These are phyloP conservation scores for Cornus suecica DNA, from an alignment of 148 eudicot genomes.

Conservation along the genomic window DNA sequence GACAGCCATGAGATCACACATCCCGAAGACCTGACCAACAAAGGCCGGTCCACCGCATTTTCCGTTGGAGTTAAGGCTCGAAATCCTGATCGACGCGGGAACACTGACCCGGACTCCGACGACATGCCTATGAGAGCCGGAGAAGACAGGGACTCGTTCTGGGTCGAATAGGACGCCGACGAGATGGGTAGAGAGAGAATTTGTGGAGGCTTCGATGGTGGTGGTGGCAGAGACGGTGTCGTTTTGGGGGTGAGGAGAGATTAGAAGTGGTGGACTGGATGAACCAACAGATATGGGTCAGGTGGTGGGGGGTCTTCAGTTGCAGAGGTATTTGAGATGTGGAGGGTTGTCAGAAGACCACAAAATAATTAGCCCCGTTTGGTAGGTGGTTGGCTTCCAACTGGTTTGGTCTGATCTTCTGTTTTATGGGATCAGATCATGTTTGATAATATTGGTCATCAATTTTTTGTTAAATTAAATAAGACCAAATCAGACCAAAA, in stretches of 20 bases:
- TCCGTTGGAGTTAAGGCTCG: constrained; percentile 40
- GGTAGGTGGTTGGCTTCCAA: no score
- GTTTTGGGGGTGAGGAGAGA: constrained; percentile 23
- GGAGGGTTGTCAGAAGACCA: no score
- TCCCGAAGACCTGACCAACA: constrained; percentile 91
- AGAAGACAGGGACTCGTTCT: constrained; percentile 29
- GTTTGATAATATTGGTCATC: no score
- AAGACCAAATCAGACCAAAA: no score
- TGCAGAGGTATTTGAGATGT: constrained; percentile 36
- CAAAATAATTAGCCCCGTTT: no score
- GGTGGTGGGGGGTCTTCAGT: constrained; percentile 23
- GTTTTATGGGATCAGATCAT: no score
- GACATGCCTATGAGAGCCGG: constrained; percentile 24
- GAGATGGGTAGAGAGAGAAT: constrained; percentile 3
- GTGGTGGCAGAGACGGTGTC: constrained; percentile 6
- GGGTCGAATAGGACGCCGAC: constrained; percentile 30
- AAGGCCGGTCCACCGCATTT: constrained; percentile 77
- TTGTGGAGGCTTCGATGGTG: constrained; percentile 29
- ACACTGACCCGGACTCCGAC: constrained; percentile 38
- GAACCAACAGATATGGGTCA: constrained; percentile 29
- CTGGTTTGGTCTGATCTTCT: no score
- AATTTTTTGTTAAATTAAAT: no score
- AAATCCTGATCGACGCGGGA: constrained; percentile 53
- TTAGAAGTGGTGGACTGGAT: constrained; percentile 48
- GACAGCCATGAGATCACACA: constrained; percentile 96